A percentile compares a stretch with the other conserved stretches of the same genome.
These are phyloP conservation scores for Phytophthora sp. DNA, from an alignment of 352 stramenopile species.

Conservation along the genomic window DNA sequence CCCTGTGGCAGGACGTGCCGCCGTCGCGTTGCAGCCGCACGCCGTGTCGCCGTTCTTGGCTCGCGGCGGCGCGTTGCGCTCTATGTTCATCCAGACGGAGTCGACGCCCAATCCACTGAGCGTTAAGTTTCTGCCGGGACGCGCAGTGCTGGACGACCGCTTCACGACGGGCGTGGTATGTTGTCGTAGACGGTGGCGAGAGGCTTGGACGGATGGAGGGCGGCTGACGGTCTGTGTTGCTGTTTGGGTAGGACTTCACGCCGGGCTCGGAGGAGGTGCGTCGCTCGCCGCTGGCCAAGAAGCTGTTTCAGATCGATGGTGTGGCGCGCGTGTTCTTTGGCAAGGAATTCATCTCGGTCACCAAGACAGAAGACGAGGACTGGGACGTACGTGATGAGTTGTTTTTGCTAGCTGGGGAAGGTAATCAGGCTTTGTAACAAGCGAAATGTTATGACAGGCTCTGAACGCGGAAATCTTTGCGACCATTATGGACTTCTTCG, in stretches of 20 bases:
- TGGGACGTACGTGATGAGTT: slow-evolving; percentile 86
- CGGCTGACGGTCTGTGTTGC: not conserved
- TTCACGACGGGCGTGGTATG: slow-evolving; percentile 81
- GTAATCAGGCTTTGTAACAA: too few species aligned
- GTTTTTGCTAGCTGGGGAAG: too few species aligned
- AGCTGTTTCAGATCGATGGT: slow-evolving; percentile 96
- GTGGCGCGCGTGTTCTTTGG: slow-evolving; percentile 98
- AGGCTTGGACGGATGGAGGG: not conserved
- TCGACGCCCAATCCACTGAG: slow-evolving; percentile 98
- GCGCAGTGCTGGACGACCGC: slow-evolving; percentile 89
- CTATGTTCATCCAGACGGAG: slow-evolving; percentile 99
- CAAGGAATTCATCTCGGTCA: slow-evolving; percentile 98
- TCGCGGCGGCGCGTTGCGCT: slow-evolving; percentile 57
- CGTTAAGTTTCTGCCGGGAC: slow-evolving; percentile 98
- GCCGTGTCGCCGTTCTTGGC: slow-evolving; percentile 35
- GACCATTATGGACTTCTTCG: slow-evolving; percentile 98
- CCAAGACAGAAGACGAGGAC: slow-evolving; percentile 93
- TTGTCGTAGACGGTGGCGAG: not conserved
- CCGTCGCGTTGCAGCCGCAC: not conserved
- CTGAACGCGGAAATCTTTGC: slow-evolving; percentile 94
- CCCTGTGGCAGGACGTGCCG: not conserved
- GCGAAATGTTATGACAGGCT: slow-evolving; percentile 50
- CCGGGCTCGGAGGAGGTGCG: slow-evolving; percentile 85
- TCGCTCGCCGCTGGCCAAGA: slow-evolving; percentile 94
- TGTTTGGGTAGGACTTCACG: slow-evolving; percentile 78